These are phyloP conservation scores for Pulveroboletus sp. DNA, from an alignment of 768 basidiomycete genomes.

Conservation along the genomic window DNA sequence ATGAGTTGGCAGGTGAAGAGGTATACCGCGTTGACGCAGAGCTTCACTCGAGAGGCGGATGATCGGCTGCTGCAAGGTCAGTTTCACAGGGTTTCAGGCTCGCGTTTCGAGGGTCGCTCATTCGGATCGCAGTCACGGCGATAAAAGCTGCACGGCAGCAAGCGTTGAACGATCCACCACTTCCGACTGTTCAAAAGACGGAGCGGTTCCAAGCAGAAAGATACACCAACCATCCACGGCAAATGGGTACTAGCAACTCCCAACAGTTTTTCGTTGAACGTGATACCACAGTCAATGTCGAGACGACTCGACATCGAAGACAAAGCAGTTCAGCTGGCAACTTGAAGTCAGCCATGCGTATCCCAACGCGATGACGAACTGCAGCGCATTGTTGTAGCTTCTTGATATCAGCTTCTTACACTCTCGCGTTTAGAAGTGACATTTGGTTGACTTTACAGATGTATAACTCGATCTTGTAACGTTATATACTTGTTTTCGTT, in stretches of 20 bases:
- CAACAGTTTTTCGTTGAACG: conserved; percentile 29
- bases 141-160: conserved; percentile 23
- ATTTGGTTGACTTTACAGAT: conserved; percentile 3
- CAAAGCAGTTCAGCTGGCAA: conserved; percentile 30
- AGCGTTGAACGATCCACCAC: conserved; percentile 6
- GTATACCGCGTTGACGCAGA: conserved; percentile 75
- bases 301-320: conserved; percentile 27
- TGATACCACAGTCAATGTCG: conserved; percentile 29
- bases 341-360: conserved; percentile 37
- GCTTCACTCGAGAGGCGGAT: conserved; percentile 77
- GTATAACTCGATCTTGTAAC: conserved; percentile 20
- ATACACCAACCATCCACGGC: conserved; percentile 29
- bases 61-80: conserved; percentile 61
- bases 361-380: conserved; percentile 29
- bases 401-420: conserved; percentile 7
- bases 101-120: conserved; percentile 7
- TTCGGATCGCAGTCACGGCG: conserved; percentile 21
- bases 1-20: conserved; percentile 83
- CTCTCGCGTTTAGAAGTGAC: conserved; percentile 8
- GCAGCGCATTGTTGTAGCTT: neutral
- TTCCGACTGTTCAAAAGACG: conserved; percentile 20
- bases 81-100: neutral
- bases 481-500: conserved; percentile 10
- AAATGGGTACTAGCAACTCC: conserved; percentile 11
- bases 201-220: conserved; percentile 22